Base-by-base conservation (phyloP, 495 filamentous ascomycete genomes). In the Trypethelium eluteriae region DNA sequence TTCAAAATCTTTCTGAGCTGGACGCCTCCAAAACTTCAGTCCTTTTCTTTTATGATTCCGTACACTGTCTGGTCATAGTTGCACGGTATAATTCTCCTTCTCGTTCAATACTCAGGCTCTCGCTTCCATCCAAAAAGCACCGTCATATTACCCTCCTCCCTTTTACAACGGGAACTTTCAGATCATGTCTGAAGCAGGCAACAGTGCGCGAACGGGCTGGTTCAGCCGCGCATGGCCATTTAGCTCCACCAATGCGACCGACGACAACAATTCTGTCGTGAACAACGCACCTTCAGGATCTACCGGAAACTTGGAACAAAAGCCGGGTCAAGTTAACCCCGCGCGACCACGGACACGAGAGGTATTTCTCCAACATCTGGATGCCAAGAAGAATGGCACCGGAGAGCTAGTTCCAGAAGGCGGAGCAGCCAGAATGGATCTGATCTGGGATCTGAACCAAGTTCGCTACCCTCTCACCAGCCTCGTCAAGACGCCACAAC, bases 371-470 rank as follows among this genome's bases (percentile, higher is more conserved):
- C 53, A 59, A 14, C 53, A 32, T 7, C 32, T 59, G 7, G 53
- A 36, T 59, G 53, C 25, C n/a, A 32, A 59, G 6, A 9, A 35
- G 32, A 59, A 59, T 6, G 53, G 53, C 0, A 59, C 53, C 36
- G 53, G 53, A 1, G 18, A 59, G 32, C 53, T 59, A 2, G 53
- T 59, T 14, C 32, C 53, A 3, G 25, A 59, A 18, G 32, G 2
- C 53, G 25, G 36, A 35, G 53, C 53, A 59, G 5, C 53, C 10
- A n/a, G 11, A 1, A 35, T 59, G 53, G 18, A 59, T 10, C 53
- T 59, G 18, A 59, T 34, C 53, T 59, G 53, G 53, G n/a, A 59
- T 7, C n/a, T 59, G 6, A 36, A 59, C 18, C 53, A 36, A 32
- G 53, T 59, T 10, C 53, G 53, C 7, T 59, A 59, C 32, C 53